Evolutionary conservation across 2,329 filamentous ascomycete species (phyloP).

Genomic region (Helminthosporium solani): DNA sequence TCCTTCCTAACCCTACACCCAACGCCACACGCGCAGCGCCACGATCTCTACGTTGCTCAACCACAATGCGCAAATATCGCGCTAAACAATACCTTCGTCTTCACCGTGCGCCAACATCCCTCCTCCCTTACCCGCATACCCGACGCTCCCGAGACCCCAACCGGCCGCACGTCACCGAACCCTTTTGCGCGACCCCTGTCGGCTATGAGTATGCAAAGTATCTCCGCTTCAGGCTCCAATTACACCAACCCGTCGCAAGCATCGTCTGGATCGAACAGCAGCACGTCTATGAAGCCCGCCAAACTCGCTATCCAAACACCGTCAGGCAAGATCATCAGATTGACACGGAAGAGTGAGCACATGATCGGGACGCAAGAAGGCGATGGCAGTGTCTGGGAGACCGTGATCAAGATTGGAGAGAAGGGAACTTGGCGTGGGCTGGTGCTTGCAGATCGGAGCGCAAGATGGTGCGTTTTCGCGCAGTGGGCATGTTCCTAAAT

Average conservation of each 20-base stretch:
- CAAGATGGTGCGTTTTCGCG: conserved; percentile 88
- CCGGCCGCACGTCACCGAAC: conserved; percentile 51
- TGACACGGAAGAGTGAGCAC: conserved; percentile 77
- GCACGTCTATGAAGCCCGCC: conserved; percentile 72
- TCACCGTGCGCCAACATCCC: conserved; percentile 90
- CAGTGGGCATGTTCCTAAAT: conserved; percentile 63
- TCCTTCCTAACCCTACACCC: conserved; percentile 92
- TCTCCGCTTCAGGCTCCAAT: conserved; percentile 54
- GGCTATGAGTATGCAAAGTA: conserved; percentile 62
- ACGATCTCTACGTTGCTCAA: conserved; percentile 95
- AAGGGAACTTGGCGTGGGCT: conserved; percentile 77
- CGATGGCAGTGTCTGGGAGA: conserved; percentile 80
- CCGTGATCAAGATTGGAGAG: conserved; percentile 86
- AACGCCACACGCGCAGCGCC: conserved; percentile 93
- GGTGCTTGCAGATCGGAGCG: conserved; percentile 79
- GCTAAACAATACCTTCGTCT: conserved; percentile 97
- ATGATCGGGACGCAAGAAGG: conserved; percentile 58
- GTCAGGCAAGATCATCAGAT: conserved; percentile 86
- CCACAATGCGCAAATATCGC: conserved; percentile 88
- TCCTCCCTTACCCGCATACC: conserved; percentile 53
- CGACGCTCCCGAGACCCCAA: conserved; percentile 22
- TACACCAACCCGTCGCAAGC: conserved; percentile 59
- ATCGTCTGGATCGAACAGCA: conserved; percentile 57
- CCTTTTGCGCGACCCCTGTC: conserved; percentile 57
- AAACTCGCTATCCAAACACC: conserved; percentile 95